phyloP scores from a whole-genome alignment of 495 filamentous ascomycete genomes.

The Penicillium pulvis region DNA sequence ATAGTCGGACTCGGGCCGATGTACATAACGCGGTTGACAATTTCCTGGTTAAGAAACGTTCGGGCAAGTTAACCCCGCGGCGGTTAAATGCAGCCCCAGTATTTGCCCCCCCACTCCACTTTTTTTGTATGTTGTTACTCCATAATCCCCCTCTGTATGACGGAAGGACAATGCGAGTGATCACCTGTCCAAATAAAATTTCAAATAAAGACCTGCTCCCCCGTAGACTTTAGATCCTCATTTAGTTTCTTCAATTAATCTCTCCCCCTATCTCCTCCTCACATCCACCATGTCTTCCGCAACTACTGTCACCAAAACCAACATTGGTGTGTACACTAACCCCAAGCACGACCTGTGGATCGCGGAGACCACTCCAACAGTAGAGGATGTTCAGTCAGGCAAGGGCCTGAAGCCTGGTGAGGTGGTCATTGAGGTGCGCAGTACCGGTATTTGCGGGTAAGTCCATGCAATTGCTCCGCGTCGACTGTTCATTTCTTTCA shows the following conservation, averaged over 20 bases:
- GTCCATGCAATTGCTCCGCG: constrained; percentile 14
- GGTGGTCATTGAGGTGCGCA: constrained; percentile 81
- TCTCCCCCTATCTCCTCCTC: constrained; percentile 8
- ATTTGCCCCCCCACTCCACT: constrained; percentile 27
- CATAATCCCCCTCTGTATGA: constrained; percentile 11
- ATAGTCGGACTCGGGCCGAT: constrained; percentile 19
- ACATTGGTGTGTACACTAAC: constrained; percentile 95
- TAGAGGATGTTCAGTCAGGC: constrained; percentile 73
- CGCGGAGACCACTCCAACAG: constrained; percentile 69
- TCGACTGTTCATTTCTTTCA: not conserved
- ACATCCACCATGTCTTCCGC: constrained; percentile 36
- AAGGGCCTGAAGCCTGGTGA: constrained; percentile 74
- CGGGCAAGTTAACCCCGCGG: constrained; percentile 6
- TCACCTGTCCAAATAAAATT: constrained; percentile 14
- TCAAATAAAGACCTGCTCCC: constrained; percentile 12
- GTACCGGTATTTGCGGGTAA: constrained; percentile 92
- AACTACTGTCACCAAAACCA: constrained; percentile 64
- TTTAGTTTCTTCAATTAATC: not conserved
- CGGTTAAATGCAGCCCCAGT: constrained; percentile 4
- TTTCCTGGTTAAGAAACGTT: not conserved
- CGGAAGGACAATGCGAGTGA: constrained; percentile 2
- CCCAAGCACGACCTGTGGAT: constrained; percentile 91
- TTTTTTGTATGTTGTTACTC: constrained; percentile 1
- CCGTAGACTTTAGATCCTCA: not conserved
- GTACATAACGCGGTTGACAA: not conserved